Evolutionary conservation across 306 rosid genomes (phyloP), one percentile per base, ranked within the genome.

Genomic region (Gastrolobium villosum): DNA sequence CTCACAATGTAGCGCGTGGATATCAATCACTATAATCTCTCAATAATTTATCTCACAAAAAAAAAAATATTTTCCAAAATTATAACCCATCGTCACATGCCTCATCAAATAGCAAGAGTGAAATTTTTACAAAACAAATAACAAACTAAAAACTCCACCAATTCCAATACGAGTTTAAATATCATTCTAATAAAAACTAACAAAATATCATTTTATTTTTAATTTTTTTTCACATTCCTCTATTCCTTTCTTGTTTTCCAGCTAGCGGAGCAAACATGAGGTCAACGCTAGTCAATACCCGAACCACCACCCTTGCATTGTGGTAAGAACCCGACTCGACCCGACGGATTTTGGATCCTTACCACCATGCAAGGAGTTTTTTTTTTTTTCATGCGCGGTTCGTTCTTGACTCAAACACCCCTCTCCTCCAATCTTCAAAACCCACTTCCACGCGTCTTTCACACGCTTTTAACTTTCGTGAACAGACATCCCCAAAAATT

Each of bases 331-430:
- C 83, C 6, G 4, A 65, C 63, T 77, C 68, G 11, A 6, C 63
- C 34, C 31, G 5, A 53, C 4, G 8, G 35, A 4, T 35, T 35
- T 10, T 41, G 26, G 80, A 63, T 57, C 83, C 86, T 88, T 75
- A 76, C 32, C 93, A 87, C 90, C 86, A 66, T 65, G 91, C 97
- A 92, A 93, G 96, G 93, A 74, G 63, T 81, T 71, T 31, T 4
- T 41, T 13, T 37, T 10, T 30, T 40, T 3, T 4, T 49, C 78
- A 26, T 56, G 85, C 81, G 87, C 87, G 99, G 99, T 96, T 93
- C 99, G 99, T 93, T 96, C 99, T 95, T 95, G 99, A 95, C 99
- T 95, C 98, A 66, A 84, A 84, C 87, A 90, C 85, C 88, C 90
- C 65, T 76, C 34, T 30, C 32, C 57, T 6, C 9, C 31, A 49